Evolutionary conservation across 75 land plant species (phyloP).

Genomic region (Picea glauca): DNA sequence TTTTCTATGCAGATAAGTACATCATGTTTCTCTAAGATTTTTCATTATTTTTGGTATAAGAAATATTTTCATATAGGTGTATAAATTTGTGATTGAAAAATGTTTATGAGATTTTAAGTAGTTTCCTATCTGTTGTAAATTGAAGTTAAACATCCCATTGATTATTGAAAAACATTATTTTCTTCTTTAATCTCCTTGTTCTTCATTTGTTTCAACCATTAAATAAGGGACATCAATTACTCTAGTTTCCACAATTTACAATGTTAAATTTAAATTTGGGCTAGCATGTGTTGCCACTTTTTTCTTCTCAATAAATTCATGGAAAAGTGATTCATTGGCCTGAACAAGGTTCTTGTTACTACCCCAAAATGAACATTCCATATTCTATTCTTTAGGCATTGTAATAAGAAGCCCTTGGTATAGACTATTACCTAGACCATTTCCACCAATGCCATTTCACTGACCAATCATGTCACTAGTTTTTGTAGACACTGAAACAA

Average conservation of each 20-base stretch:
- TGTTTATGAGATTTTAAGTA: too few species aligned
- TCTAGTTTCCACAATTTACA: neutral
- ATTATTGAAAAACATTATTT: too few species aligned
- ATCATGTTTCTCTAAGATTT: too few species aligned
- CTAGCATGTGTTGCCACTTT: neutral
- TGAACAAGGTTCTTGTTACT: neutral
- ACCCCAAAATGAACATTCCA: neutral
- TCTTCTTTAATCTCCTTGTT: too few species aligned
- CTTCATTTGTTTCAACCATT: neutral
- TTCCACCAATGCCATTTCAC: neutral
- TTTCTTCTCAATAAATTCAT: neutral
- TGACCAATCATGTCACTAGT: neutral
- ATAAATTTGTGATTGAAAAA: too few species aligned
- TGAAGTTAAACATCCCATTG: too few species aligned
- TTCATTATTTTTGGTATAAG: too few species aligned
- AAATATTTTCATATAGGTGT: too few species aligned
- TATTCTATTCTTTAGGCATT: neutral
- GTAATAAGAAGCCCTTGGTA: neutral
- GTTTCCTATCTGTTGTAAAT: too few species aligned
- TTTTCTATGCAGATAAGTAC: too few species aligned
- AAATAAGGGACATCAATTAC: neutral
- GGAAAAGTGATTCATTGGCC: neutral
- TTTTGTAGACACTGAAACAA: too few species aligned
- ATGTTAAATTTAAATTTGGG: neutral
- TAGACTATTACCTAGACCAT: neutral